phyloP scores from a whole-genome alignment of 192 early-diverging fungal species.

The Helicostylum pulchrum region DNA sequence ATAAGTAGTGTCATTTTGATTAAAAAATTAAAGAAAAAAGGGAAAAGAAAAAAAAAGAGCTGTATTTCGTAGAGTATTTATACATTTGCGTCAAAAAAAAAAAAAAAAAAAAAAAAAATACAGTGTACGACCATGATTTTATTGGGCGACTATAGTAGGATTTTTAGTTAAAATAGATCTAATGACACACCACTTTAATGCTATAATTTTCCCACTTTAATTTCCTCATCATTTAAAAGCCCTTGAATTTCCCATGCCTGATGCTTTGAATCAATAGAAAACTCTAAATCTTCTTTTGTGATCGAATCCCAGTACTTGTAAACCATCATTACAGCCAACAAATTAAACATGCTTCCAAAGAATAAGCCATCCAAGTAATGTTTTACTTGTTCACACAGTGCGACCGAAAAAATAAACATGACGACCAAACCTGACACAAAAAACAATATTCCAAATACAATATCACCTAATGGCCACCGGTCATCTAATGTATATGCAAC shows the following conservation, averaged over 20 bases:
- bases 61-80: neutral
- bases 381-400: slow-evolving; percentile 83
- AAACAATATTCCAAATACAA: slow-evolving; percentile 82
- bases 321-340: slow-evolving; percentile 96
- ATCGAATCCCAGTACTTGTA: slow-evolving; percentile 99
- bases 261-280: slow-evolving; percentile 70
- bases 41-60: neutral
- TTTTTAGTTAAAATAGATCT: too few relatives aligned
- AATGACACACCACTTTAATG: neutral
- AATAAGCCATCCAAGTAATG: slow-evolving; percentile 97
- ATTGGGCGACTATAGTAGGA: too few relatives aligned
- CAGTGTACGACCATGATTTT: too few relatives aligned
- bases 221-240: slow-evolving; percentile 45
- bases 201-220: slow-evolving; percentile 1
- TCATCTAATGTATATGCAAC: slow-evolving; percentile 93
- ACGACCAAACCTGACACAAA: slow-evolving; percentile 84
- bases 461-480: slow-evolving; percentile 93
- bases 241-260: slow-evolving; percentile 74
- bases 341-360: slow-evolving; percentile 87
- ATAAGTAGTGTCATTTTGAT: slow-evolving; percentile 18
- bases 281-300: slow-evolving; percentile 97
- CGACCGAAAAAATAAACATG: slow-evolving; percentile 70
- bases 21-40: neutral
- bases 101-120: neutral
- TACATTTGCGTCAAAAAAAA: neutral